A percentile compares a stretch with the other conserved stretches of the same genome.
Conservation (phyloP, 805 yeast species). For the Candida sakaeoensis region DNA sequence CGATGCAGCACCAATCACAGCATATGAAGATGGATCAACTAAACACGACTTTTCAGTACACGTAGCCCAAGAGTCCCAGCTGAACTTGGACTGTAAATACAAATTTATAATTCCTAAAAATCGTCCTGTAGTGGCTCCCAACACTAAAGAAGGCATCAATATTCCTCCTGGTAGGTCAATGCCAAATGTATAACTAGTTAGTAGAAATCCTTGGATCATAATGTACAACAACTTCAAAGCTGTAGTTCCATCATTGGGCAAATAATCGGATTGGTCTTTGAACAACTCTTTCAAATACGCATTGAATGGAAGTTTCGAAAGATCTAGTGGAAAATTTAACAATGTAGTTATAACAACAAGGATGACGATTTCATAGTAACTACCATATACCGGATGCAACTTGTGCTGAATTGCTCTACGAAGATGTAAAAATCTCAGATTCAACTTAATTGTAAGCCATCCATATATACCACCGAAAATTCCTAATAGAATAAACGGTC, state of each 20-base stretch:
- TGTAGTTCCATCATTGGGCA: conserved; percentile 19
- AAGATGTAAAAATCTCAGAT: conserved; percentile 32
- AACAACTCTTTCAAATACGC: conserved; percentile 59
- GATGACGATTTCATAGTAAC: conserved; percentile 45
- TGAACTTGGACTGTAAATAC: conserved; percentile 39
- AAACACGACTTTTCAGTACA: conserved; percentile 48
- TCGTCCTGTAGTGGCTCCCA: conserved; percentile 61
- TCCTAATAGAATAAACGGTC: conserved; percentile 74
- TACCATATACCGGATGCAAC: conserved; percentile 19
- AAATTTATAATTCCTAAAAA: conserved; percentile 51
- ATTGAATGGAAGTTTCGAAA: conserved; percentile 53
- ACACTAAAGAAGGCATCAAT: conserved; percentile 56
- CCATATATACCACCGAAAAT: conserved; percentile 69
- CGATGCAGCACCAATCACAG: conserved; percentile 84
- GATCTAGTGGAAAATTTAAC: conserved; percentile 51
- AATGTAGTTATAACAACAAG: conserved; percentile 51
- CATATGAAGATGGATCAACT: conserved; percentile 83
- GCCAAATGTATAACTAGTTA: conserved; percentile 71
- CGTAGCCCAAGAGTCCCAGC: conserved; percentile 31
- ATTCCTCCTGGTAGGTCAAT: conserved; percentile 66
- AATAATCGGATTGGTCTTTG: conserved; percentile 52
- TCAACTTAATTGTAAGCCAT: conserved; percentile 45
- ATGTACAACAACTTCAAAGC: conserved; percentile 33
- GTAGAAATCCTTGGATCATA: conserved; percentile 48
- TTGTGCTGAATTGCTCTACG: conserved; percentile 25